Percentiles rank a stretch among this genome's conserved stretches.
Evolutionary conservation across 2,329 filamentous ascomycete species (phyloP).

Genomic region (Nigrospora sphaerica): DNA sequence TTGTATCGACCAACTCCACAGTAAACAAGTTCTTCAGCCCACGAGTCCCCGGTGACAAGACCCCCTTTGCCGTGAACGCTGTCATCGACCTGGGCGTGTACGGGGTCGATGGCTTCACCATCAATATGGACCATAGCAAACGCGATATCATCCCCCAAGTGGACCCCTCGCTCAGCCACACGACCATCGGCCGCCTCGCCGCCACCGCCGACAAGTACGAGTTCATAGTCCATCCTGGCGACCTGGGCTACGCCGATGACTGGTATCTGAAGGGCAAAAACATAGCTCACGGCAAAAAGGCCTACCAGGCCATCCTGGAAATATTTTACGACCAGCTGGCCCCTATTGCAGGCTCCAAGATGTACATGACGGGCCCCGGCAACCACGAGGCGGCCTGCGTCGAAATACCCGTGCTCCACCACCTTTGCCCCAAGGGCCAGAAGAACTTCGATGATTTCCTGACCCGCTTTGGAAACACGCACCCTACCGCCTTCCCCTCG

Average conservation of each 20-base stretch:
- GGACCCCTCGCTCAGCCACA: constrained; percentile 47
- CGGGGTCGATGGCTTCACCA: constrained; percentile 44
- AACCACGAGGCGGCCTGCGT: constrained; percentile 53
- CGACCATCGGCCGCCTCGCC: constrained; percentile 48
- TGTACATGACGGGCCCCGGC: constrained; percentile 49
- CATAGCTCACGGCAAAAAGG: constrained; percentile 37
- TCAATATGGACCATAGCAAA: constrained; percentile 34
- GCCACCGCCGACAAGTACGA: constrained; percentile 47
- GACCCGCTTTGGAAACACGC: constrained; percentile 44
- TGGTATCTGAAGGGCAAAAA: constrained; percentile 42
- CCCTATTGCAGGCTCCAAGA: constrained; percentile 44
- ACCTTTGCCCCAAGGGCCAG: constrained; percentile 42
- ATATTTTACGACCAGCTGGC: constrained; percentile 49
- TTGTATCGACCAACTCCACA: constrained; percentile 47
- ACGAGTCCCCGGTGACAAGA: constrained; percentile 44
- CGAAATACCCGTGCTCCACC: constrained; percentile 28
- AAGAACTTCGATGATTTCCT: constrained; percentile 55
- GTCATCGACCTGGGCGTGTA: constrained; percentile 51
- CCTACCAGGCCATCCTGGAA: constrained; percentile 50
- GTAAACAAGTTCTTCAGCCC: constrained; percentile 47
- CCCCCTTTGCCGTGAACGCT: constrained; percentile 43
- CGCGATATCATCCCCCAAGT: constrained; percentile 40
- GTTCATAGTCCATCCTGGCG: constrained; percentile 44
- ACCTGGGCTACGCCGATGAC: constrained; percentile 53
- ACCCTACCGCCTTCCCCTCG: constrained; percentile 44